These are phyloP conservation scores for Mycena galopus DNA, from an alignment of 768 basidiomycete genomes.

Conservation along the genomic window DNA sequence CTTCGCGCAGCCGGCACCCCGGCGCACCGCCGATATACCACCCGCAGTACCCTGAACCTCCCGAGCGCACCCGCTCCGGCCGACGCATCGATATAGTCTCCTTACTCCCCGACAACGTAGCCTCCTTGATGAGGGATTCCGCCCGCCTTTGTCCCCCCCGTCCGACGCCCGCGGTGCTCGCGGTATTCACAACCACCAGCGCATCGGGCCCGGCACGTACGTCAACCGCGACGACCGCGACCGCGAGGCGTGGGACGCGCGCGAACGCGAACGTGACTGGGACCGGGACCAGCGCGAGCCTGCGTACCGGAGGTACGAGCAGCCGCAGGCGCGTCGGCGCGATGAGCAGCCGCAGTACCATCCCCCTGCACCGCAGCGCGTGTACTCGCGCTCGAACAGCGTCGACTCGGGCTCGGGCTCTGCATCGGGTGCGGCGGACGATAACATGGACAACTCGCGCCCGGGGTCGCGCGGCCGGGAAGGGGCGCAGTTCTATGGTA, in stretches of 20 bases:
- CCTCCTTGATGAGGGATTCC: too few species aligned
- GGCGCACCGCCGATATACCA: not conserved
- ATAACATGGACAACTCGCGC: too few species aligned
- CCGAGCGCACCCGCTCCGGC: not conserved
- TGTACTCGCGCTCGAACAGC: conserved; percentile 68
- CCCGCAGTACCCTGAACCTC: not conserved
- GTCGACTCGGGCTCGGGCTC: conserved; percentile 69
- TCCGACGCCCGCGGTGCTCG: conserved; percentile 43
- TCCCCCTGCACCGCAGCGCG: conserved; percentile 48
- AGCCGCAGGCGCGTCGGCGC: not conserved
- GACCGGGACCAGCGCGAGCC: conserved; percentile 47
- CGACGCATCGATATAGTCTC: not conserved
- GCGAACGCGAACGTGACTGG: conserved; percentile 53
- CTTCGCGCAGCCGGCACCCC: conserved; percentile 39
- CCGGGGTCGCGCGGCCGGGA: conserved; percentile 33
- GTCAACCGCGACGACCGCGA: conserved; percentile 64
- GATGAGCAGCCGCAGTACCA: not conserved
- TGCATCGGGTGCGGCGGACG: conserved; percentile 44
- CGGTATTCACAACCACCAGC: conserved; percentile 75
- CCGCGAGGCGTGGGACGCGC: conserved; percentile 51
- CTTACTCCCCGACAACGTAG: too few species aligned
- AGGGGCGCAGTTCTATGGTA: conserved; percentile 39
- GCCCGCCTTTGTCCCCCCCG: conserved; percentile 47
- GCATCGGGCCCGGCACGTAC: conserved; percentile 72
- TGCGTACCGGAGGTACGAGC: not conserved